Conservation (phyloP, 2,329 filamentous ascomycete genomes). For the Cyphellophora europaea region DNA sequence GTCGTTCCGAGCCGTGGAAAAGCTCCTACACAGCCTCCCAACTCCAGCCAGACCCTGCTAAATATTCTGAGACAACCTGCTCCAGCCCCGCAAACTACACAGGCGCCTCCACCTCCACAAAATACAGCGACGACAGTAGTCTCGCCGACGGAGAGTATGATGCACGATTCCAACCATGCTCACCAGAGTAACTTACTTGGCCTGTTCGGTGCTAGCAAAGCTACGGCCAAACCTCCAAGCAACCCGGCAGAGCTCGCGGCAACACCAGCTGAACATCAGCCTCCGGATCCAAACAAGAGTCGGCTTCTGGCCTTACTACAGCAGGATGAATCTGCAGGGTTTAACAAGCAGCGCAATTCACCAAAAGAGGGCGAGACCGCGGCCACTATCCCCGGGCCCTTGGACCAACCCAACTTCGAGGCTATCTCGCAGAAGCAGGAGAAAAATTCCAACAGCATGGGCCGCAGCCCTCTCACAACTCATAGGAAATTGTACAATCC, state of each 20-base stretch:
- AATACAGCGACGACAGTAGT: too few species aligned
- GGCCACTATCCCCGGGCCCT: constrained; percentile 30
- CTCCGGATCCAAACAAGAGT: constrained; percentile 9
- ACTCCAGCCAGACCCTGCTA: too few species aligned
- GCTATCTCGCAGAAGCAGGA: constrained; percentile 11
- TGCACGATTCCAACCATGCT: too few species aligned
- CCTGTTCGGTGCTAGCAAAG: constrained; percentile 1
- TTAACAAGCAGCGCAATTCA: neutral
- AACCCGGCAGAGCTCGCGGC: constrained; percentile 6
- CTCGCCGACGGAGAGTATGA: too few species aligned
- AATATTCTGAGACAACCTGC: too few species aligned
- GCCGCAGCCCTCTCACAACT: constrained; percentile 12
- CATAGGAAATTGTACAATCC: constrained; percentile 16
- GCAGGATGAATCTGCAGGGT: constrained; percentile 1
- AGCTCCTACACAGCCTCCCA: too few species aligned
- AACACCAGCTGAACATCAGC: constrained; percentile 3
- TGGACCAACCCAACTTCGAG: constrained; percentile 31
- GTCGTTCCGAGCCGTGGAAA: too few species aligned
- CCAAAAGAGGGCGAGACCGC: constrained; percentile 21
- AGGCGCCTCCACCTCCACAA: too few species aligned
- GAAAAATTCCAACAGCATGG: constrained; percentile 9
- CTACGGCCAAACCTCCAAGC: constrained; percentile 5
- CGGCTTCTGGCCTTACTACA: constrained; percentile 11
- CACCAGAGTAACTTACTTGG: neutral
- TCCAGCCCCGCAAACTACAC: too few species aligned